phyloP scores from a whole-genome alignment of 2,329 filamentous ascomycete species.

The Calycina herbarum region DNA sequence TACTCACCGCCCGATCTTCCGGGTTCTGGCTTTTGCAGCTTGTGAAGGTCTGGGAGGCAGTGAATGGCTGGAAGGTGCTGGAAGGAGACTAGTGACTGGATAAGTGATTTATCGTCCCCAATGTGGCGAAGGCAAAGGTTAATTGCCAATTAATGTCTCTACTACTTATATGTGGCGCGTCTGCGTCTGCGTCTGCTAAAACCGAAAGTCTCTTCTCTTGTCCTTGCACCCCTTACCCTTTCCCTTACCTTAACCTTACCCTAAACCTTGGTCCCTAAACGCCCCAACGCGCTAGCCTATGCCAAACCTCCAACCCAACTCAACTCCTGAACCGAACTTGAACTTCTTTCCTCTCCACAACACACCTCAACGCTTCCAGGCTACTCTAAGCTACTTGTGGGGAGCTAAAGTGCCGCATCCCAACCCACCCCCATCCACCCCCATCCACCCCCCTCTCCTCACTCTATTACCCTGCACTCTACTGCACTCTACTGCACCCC shows the following conservation, averaged over 20 bases:
- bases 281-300: not conserved
- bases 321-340: not conserved
- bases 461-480: not conserved
- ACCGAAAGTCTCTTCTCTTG: not conserved
- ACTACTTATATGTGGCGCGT: not conserved
- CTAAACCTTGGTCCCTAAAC: not conserved
- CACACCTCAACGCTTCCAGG: not conserved
- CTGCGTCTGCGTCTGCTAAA: not conserved
- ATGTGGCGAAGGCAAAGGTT: not conserved
- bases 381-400: not conserved
- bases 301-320: not conserved
- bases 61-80: not conserved
- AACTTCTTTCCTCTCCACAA: constrained; percentile 8
- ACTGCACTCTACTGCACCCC: not conserved
- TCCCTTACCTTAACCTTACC: not conserved
- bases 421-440: not conserved
- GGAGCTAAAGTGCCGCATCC: not conserved
- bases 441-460: not conserved
- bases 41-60: not conserved
- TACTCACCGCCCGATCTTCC: not conserved
- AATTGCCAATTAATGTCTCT: constrained; percentile 3
- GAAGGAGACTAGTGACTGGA: not conserved
- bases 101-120: not conserved
- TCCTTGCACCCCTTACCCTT: not conserved
- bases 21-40: not conserved